Conservation (phyloP, 2,329 filamentous ascomycete species). For the Fusarium sp. region DNA sequence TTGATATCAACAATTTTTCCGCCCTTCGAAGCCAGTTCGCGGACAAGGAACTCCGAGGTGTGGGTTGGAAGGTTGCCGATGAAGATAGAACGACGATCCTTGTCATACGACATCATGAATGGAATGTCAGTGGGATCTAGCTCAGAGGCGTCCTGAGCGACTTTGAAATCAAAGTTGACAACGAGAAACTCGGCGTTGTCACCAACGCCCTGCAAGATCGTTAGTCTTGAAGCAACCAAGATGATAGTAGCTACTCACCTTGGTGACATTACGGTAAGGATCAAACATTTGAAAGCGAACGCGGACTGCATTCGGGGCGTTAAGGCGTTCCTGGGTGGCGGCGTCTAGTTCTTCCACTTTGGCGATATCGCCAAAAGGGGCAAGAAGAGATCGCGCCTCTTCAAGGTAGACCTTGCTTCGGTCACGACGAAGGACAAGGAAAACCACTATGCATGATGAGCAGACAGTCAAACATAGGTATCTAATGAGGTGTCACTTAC, state of each 20-base stretch:
- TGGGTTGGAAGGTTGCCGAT: slow-evolving; percentile 59
- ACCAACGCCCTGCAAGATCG: neutral
- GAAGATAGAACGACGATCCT: slow-evolving; percentile 61
- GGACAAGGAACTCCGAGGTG: slow-evolving; percentile 53
- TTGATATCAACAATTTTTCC: slow-evolving; percentile 50
- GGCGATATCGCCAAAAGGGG: slow-evolving; percentile 58
- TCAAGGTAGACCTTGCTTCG: slow-evolving; percentile 53
- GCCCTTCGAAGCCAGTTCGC: slow-evolving; percentile 51
- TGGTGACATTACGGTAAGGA: slow-evolving; percentile 60
- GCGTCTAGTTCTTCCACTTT: slow-evolving; percentile 53
- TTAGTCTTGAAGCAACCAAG: neutral
- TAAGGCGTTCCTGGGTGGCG: slow-evolving; percentile 49
- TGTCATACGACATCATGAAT: slow-evolving; percentile 52
- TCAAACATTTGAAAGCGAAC: slow-evolving; percentile 66
- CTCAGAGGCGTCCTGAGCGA: slow-evolving; percentile 15
- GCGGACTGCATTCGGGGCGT: slow-evolving; percentile 49
- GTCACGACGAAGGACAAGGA: slow-evolving; percentile 57
- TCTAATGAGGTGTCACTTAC: slow-evolving; percentile 53
- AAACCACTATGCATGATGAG: slow-evolving; percentile 58
- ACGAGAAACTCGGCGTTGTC: slow-evolving; percentile 10
- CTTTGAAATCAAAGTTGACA: slow-evolving; percentile 23
- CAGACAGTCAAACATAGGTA: neutral
- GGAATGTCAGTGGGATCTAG: slow-evolving; percentile 9
- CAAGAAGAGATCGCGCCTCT: slow-evolving; percentile 60
- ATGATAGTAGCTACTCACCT: slow-evolving; percentile 52